phyloP scores from a whole-genome alignment of 2,329 filamentous ascomycete genomes.

The Zasmidium angulare region DNA sequence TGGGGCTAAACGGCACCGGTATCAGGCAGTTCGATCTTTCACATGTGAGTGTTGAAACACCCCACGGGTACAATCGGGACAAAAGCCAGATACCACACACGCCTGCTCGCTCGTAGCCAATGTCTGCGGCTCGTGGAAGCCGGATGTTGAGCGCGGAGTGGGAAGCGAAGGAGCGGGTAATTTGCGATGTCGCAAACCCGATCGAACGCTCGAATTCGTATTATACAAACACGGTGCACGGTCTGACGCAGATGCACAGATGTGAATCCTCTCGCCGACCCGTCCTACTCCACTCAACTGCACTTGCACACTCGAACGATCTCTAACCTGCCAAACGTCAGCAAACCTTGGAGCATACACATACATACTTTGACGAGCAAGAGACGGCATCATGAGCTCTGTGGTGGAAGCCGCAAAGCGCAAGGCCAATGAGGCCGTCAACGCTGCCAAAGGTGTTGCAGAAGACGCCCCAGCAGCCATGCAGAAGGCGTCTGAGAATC shows the following conservation, averaged over 20 bases:
- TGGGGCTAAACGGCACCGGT: neutral
- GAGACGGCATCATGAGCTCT: constrained; percentile 29
- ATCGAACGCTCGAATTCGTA: neutral
- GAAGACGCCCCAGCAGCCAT: constrained; percentile 34
- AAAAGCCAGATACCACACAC: neutral
- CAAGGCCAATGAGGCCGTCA: constrained; percentile 31
- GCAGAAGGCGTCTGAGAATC: constrained; percentile 46
- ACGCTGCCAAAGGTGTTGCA: constrained; percentile 33
- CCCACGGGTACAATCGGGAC: neutral
- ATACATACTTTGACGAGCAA: neutral
- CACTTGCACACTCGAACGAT: neutral
- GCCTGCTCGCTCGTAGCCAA: neutral
- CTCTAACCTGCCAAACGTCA: neutral
- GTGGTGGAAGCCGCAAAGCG: constrained; percentile 46
- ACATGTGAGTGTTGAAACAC: neutral
- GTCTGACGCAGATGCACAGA: constrained; percentile 1
- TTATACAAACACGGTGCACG: neutral
- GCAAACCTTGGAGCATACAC: neutral
- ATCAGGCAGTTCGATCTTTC: neutral
- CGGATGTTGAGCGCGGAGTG: neutral
- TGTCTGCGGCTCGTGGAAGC: neutral
- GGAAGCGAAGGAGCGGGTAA: neutral
- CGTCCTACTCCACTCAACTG: neutral
- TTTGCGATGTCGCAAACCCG: neutral
- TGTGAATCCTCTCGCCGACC: neutral